Evolutionary conservation across 2,329 filamentous ascomycete species (phyloP), one percentile per base, ranked within the genome.

Genomic region (Xylariomycetidae sp.): DNA sequence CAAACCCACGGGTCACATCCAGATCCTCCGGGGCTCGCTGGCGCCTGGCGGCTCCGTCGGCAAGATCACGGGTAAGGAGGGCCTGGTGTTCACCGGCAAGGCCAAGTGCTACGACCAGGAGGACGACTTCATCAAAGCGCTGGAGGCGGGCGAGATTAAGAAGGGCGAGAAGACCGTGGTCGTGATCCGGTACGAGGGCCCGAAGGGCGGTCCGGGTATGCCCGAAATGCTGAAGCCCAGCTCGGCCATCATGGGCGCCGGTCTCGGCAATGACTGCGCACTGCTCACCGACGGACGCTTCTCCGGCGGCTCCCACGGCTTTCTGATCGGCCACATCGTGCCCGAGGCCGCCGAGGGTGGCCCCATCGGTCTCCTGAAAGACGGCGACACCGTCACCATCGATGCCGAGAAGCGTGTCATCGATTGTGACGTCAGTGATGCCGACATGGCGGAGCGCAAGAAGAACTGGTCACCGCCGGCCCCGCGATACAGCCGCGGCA

Each of bases 21-120:
- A 93, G 67, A 93, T 95, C 46, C 72, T 95, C 19, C 79, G 80
- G 42, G 88, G 88, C 24, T 86, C 87, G 39, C 75, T 95, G 23
- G 87, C 89, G 1, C 89, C 88, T 2, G 82, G 81, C 8, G 89
- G 88, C 31, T 85, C 85, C 1, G 88, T 95, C 9, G 88, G 87
- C 41, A 95, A 95, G 64, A 95, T 95, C 59, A 95, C 88, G 0
- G 88, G 88, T 31, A 95, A 95, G 65, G 88, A 95, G 61, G 88
- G 89, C n/a, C 73, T 86, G 12, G 69, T 66, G 9, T 95, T 95
- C 61, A 79, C 72, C 10, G 88, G 88, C 38, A 85, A 80, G 54
- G 88, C 89, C 4, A 74, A 78, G 25, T 85, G 88, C 43, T 95
- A 88, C 58, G 73, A 95, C 61, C 85, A 87, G 45, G 89, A 95